Percentiles rank a stretch among this genome's conserved stretches.
phyloP scores from a whole-genome alignment of 148 eudicot species.

The Persicaria tinctoria region DNA sequence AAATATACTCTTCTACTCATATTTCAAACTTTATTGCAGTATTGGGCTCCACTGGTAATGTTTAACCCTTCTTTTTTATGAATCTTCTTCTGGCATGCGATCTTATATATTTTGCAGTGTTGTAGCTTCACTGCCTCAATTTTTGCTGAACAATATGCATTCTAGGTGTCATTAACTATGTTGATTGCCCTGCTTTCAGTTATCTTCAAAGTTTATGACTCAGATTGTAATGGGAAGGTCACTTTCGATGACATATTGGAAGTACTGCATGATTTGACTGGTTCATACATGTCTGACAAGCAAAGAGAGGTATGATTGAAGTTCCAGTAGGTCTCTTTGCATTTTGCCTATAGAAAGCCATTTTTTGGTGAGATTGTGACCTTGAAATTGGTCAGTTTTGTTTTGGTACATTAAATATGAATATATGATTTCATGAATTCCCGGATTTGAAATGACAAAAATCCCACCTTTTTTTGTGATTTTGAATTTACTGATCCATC shows the following conservation, averaged over 20 bases:
- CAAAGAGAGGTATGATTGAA: conserved; percentile 72
- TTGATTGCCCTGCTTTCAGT: conserved; percentile 27
- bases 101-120: not conserved
- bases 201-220: conserved; percentile 82
- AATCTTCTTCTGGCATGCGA: not conserved
- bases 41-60: no score
- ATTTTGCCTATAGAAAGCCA: not conserved
- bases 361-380: not conserved
- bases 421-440: not conserved
- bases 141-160: not conserved
- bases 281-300: conserved; percentile 74
- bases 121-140: not conserved
- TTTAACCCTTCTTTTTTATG: not conserved
- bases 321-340: not conserved
- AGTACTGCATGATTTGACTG: conserved; percentile 76
- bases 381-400: not conserved
- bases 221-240: conserved; percentile 85
- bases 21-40: no score
- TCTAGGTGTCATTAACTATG: not conserved
- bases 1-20: not conserved
- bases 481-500: not conserved
- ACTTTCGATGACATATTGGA: conserved; percentile 64
- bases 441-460: not conserved
- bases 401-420: not conserved
- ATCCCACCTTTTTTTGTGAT: not conserved